Evolutionary conservation across 2,329 filamentous ascomycete species (phyloP).

Genomic region (Aureobasidium sp.): DNA sequence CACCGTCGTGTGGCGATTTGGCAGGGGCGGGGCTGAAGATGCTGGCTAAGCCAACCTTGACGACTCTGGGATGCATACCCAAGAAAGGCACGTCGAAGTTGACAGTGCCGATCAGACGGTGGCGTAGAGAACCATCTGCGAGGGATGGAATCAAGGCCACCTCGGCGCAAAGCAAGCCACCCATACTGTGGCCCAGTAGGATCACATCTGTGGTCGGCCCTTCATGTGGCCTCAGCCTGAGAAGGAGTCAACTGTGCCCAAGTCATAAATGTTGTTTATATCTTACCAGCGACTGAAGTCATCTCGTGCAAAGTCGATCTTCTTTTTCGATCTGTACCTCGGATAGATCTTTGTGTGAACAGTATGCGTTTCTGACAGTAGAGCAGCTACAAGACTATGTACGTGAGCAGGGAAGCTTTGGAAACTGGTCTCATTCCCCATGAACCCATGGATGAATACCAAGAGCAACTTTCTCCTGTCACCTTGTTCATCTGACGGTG

Average conservation of each 20-base stretch:
- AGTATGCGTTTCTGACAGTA: conserved; percentile 62
- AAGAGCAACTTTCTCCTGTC: conserved; percentile 55
- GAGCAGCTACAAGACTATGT: conserved; percentile 60
- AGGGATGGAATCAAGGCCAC: conserved; percentile 52
- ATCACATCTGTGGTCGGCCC: conserved; percentile 66
- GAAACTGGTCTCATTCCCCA: conserved; percentile 82
- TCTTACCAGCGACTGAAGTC: conserved; percentile 69
- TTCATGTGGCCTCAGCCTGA: conserved; percentile 66
- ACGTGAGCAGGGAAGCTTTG: conserved; percentile 80
- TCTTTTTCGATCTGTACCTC: conserved; percentile 65
- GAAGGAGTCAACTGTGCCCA: not conserved
- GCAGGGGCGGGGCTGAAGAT: conserved; percentile 49
- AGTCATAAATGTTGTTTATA: not conserved
- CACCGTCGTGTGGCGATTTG: not conserved
- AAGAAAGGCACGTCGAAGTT: conserved; percentile 81
- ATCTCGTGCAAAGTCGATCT: conserved; percentile 64
- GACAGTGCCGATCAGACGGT: conserved; percentile 70
- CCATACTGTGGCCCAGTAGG: conserved; percentile 82
- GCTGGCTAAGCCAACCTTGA: conserved; percentile 71
- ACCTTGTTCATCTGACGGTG: conserved; percentile 23
- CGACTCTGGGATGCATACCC: conserved; percentile 79
- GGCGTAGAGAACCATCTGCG: conserved; percentile 45
- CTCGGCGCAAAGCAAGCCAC: conserved; percentile 73
- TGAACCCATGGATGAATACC: conserved; percentile 83
- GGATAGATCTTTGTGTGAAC: conserved; percentile 84